These are phyloP conservation scores for Podaxis pistillaris DNA, from an alignment of 768 basidiomycete genomes.

Conservation along the genomic window DNA sequence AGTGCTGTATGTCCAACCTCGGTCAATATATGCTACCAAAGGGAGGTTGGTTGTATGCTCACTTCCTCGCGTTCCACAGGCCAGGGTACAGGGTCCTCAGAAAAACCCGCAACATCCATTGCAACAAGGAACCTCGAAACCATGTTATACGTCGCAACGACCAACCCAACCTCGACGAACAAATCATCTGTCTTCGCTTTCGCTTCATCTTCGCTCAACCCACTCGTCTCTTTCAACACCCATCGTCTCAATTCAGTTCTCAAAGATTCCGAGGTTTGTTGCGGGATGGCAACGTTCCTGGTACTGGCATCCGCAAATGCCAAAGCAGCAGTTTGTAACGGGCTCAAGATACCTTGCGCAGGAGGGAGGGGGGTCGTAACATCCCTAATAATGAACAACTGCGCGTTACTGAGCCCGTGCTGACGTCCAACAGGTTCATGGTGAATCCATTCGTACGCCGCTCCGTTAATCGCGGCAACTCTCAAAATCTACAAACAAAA, in stretches of 20 bases:
- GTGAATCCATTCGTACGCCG: slow-evolving; percentile 56
- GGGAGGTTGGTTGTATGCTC: neutral
- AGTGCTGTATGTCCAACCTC: slow-evolving; percentile 29
- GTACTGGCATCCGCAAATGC: slow-evolving; percentile 63
- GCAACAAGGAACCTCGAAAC: slow-evolving; percentile 66
- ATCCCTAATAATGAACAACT: slow-evolving; percentile 56
- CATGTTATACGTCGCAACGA: slow-evolving; percentile 63
- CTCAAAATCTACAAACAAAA: slow-evolving; percentile 39
- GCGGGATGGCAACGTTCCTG: slow-evolving; percentile 40
- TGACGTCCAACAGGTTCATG: slow-evolving; percentile 50
- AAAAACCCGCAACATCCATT: slow-evolving; percentile 56
- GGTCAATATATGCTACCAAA: neutral
- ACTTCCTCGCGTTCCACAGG: slow-evolving; percentile 47
- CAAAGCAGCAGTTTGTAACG: slow-evolving; percentile 51
- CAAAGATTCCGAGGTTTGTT: slow-evolving; percentile 37
- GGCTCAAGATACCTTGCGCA: slow-evolving; percentile 36
- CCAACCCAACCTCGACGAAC: slow-evolving; percentile 53
- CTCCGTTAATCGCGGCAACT: slow-evolving; percentile 48
- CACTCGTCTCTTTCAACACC: slow-evolving; percentile 19
- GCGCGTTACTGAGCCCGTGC: slow-evolving; percentile 49
- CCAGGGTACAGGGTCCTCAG: slow-evolving; percentile 47
- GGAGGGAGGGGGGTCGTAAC: slow-evolving; percentile 39
- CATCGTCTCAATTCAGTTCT: slow-evolving; percentile 33
- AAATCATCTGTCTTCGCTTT: slow-evolving; percentile 37
- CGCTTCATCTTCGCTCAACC: slow-evolving; percentile 20